phyloP scores from a whole-genome alignment of 2,329 filamentous ascomycete species.

The Byssochlamys sp. region DNA sequence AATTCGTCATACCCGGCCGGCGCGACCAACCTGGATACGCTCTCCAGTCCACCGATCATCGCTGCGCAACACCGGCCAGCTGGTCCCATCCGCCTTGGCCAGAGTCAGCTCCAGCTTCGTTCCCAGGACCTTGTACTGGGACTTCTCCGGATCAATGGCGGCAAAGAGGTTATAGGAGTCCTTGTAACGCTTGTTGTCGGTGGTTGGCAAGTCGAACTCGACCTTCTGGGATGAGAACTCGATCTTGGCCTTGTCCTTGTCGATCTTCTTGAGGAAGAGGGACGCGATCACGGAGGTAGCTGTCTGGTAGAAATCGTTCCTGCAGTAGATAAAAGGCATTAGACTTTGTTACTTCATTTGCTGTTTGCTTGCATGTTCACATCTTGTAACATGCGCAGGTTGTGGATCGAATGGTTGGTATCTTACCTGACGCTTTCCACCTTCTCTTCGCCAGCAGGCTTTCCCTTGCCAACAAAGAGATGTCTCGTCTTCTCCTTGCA shows the following conservation, averaged over 20 bases:
- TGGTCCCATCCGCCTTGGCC: conserved; percentile 60
- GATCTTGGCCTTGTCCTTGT: conserved; percentile 67
- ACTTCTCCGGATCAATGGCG: conserved; percentile 63
- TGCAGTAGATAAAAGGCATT: conserved; percentile 20
- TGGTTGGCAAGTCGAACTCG: conserved; percentile 73
- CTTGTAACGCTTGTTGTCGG: conserved; percentile 73
- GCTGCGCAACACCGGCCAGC: conserved; percentile 76
- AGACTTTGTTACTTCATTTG: neutral
- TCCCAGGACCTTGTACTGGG: conserved; percentile 69
- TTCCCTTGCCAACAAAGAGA: conserved; percentile 69
- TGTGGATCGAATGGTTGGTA: neutral
- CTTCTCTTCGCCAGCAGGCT: conserved; percentile 61
- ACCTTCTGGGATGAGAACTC: conserved; percentile 56
- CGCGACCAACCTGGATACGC: conserved; percentile 80
- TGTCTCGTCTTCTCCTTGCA: conserved; percentile 75
- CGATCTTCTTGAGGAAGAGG: conserved; percentile 94
- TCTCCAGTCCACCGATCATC: conserved; percentile 65
- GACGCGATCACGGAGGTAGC: conserved; percentile 73
- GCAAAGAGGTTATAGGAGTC: conserved; percentile 66
- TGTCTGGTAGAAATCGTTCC: conserved; percentile 92
- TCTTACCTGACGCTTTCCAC: conserved; percentile 65
- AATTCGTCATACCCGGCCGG: conserved; percentile 48
- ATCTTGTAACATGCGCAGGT: neutral
- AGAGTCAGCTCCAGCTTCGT: conserved; percentile 80
- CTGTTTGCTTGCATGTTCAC: neutral